These are phyloP conservation scores for Tolypocladium paradoxum DNA, from an alignment of 2,329 filamentous ascomycete genomes.

Conservation along the genomic window DNA sequence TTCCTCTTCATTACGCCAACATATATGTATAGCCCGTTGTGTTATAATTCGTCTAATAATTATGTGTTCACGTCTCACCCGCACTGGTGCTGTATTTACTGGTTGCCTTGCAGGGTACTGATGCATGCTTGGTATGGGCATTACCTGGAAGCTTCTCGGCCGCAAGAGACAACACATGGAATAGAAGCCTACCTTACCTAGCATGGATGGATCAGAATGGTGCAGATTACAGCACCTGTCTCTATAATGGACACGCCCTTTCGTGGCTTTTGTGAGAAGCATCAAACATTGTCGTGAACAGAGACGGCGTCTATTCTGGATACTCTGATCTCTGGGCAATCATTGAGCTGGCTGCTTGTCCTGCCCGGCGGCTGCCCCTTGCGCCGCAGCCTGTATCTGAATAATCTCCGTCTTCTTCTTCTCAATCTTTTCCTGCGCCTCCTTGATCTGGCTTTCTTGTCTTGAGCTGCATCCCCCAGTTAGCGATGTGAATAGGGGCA, in stretches of 20 bases:
- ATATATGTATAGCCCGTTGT: no score
- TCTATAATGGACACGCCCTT: no score
- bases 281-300: background rate
- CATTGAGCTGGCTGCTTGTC: slow-evolving; percentile 15
- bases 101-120: no score
- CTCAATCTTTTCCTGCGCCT: slow-evolving; percentile 44
- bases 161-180: background rate
- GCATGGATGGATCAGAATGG: background rate
- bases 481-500: slow-evolving; percentile 1
- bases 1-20: no score
- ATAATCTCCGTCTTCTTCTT: slow-evolving; percentile 51
- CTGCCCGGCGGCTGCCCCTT: slow-evolving; percentile 26
- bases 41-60: no score
- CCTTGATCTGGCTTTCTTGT: slow-evolving; percentile 42
- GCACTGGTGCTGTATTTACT: no score
- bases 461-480: slow-evolving; percentile 18
- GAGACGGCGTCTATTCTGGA: background rate
- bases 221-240: background rate
- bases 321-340: background rate
- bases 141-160: background rate
- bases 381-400: slow-evolving; percentile 39
- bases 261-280: background rate
- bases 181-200: background rate
- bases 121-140: background rate
- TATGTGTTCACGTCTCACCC: no score